A percentile compares a stretch with the other conserved stretches of the same genome.
phyloP scores from a whole-genome alignment of 371 early-diverging fungal genomes.

The Batrachochytrium dendrobatidis region DNA sequence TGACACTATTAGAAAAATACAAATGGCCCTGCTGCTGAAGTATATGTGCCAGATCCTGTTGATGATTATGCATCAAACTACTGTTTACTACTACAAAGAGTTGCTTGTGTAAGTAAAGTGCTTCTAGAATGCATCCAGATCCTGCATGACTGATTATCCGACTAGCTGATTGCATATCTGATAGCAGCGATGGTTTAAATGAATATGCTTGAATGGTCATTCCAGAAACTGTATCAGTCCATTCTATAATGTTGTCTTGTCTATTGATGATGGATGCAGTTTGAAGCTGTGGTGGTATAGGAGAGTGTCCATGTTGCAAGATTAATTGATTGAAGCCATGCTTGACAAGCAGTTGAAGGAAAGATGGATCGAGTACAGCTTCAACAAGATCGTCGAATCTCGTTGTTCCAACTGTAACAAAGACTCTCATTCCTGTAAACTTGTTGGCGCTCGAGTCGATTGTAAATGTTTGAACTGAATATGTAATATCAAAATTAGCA shows the following conservation, averaged over 20 bases:
- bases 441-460: too few relatives aligned
- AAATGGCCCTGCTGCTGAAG: conserved; percentile 52
- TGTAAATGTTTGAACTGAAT: too few relatives aligned
- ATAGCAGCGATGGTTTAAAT: conserved; percentile 50
- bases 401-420: conserved; percentile 88
- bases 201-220: conserved; percentile 44
- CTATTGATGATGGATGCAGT: too few relatives aligned
- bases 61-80: conserved; percentile 80
- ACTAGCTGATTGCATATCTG: conserved; percentile 52
- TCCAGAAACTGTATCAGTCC: not conserved
- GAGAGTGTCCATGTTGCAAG: conserved; percentile 65
- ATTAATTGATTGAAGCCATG: conserved; percentile 48
- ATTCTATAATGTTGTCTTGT: too few relatives aligned
- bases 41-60: conserved; percentile 69
- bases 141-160: conserved; percentile 72
- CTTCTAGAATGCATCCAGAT: conserved; percentile 65
- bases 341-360: conserved; percentile 38
- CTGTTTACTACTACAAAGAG: conserved; percentile 71
- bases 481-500: too few relatives aligned
- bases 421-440: too few relatives aligned
- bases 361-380: conserved; percentile 33
- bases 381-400: conserved; percentile 70
- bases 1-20: not conserved
- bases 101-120: conserved; percentile 52
- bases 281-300: not conserved